A percentile compares a stretch with the other conserved stretches of the same genome.
These are phyloP conservation scores for Calamus simplicifolius DNA, from an alignment of 176 grass and related monocot species.

Conservation along the genomic window DNA sequence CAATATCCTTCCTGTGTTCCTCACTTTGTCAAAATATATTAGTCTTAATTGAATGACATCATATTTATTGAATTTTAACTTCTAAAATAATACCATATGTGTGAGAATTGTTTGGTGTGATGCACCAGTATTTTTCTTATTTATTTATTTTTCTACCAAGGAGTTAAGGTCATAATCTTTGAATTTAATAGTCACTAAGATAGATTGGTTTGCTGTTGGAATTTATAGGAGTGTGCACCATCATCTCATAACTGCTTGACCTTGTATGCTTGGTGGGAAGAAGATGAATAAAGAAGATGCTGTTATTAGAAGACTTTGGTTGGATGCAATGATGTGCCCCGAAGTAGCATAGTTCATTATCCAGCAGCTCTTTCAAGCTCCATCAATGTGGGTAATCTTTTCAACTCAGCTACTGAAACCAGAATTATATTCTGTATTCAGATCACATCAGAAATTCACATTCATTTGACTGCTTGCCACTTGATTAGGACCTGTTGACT, in stretches of 20 bases:
- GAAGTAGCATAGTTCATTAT: slow-evolving; percentile 76
- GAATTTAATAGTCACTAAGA: not conserved
- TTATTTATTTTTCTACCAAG: no score
- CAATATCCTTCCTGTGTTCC: no score
- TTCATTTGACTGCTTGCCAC: slow-evolving; percentile 8
- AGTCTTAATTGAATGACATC: no score
- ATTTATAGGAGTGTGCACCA: slow-evolving; percentile 80
- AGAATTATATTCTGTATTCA: not conserved
- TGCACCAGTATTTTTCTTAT: no score
- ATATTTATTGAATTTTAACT: no score
- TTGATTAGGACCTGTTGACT: slow-evolving; percentile 77
- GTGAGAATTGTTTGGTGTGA: no score
- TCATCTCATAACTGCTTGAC: slow-evolving; percentile 98
- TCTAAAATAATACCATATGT: no score
- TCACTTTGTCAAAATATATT: no score
- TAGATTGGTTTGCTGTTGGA: slow-evolving; percentile 1
- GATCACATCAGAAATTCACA: not conserved
- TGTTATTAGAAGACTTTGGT: slow-evolving; percentile 55
- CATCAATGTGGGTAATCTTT: slow-evolving; percentile 96
- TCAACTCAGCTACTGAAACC: slow-evolving; percentile 58
- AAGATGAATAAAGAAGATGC: slow-evolving; percentile 62
- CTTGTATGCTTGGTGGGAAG: slow-evolving; percentile 95
- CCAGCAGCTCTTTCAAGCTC: slow-evolving; percentile 73
- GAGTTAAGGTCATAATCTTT: not conserved
- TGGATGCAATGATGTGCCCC: slow-evolving; percentile 55